These are phyloP conservation scores for Capronia americana DNA, from an alignment of 2,329 filamentous ascomycete genomes.

Conservation along the genomic window DNA sequence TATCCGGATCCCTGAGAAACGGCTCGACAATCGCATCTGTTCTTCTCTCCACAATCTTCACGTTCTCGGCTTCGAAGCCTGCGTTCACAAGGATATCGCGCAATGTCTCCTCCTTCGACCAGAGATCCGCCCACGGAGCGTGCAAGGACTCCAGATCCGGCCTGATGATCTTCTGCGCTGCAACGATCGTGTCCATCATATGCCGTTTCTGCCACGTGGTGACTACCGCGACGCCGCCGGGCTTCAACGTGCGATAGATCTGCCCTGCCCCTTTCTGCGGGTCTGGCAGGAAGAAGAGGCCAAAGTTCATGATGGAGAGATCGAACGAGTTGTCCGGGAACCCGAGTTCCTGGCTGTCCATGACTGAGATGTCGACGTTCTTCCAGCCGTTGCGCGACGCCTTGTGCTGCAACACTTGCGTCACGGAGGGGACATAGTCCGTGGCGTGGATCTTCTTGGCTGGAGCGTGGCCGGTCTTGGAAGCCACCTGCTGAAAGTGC, in stretches of 20 bases:
- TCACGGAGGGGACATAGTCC: slow-evolving; percentile 31
- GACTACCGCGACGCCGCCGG: slow-evolving; percentile 29
- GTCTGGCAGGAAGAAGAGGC: slow-evolving; percentile 35
- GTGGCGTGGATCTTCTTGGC: slow-evolving; percentile 31
- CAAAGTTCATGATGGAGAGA: slow-evolving; percentile 35
- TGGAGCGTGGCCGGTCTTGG: not conserved
- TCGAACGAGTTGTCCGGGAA: slow-evolving; percentile 28
- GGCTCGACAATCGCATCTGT: slow-evolving; percentile 15
- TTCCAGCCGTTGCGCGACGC: not conserved
- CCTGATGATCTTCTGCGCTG: slow-evolving; percentile 11
- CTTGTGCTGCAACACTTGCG: slow-evolving; percentile 19
- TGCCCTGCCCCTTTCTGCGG: slow-evolving; percentile 31
- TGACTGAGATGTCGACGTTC: slow-evolving; percentile 27
- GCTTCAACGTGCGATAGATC: slow-evolving; percentile 37
- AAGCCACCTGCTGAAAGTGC: slow-evolving; percentile 24
- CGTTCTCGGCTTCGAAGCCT: slow-evolving; percentile 14
- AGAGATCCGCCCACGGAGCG: slow-evolving; percentile 18
- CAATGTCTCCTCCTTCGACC: slow-evolving; percentile 17
- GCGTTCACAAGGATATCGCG: slow-evolving; percentile 11
- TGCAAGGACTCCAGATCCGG: slow-evolving; percentile 10
- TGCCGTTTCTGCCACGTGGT: slow-evolving; percentile 34
- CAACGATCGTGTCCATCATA: slow-evolving; percentile 18
- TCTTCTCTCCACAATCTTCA: slow-evolving; percentile 17
- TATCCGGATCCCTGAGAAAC: slow-evolving; percentile 9
- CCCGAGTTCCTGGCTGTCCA: slow-evolving; percentile 30